Percentiles rank a stretch among this genome's conserved stretches.
These are phyloP conservation scores for Colletotrichum melonis DNA, from an alignment of 2,329 filamentous ascomycete species.

Conservation along the genomic window DNA sequence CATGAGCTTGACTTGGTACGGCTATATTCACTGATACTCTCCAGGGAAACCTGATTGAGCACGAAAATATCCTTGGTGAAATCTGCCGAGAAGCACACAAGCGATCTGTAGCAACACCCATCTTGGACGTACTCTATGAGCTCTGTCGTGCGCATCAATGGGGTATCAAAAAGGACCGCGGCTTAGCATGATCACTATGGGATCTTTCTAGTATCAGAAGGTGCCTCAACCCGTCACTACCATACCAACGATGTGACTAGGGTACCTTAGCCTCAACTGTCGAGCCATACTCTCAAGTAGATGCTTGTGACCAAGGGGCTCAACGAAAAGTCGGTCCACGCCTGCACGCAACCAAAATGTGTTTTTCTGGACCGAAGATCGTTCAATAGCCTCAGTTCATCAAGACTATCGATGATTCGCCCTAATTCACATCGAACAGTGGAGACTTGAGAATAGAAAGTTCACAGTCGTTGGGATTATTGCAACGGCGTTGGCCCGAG, in stretches of 20 bases:
- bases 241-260: too few species aligned
- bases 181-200: slow-evolving; percentile 33
- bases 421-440: too few species aligned
- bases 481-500: too few species aligned
- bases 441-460: too few species aligned
- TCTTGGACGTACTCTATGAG: slow-evolving; percentile 59
- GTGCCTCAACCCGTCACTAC: not conserved
- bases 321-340: too few species aligned
- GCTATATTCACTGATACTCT: not conserved
- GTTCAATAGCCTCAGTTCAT: too few species aligned
- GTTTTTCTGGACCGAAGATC: too few species aligned
- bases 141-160: slow-evolving; percentile 61
- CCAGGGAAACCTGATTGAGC: slow-evolving; percentile 49
- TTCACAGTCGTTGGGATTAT: too few species aligned
- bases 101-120: slow-evolving; percentile 60
- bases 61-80: slow-evolving; percentile 65
- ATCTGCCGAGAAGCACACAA: slow-evolving; percentile 58
- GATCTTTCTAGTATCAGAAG: not conserved
- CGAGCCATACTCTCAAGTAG: not conserved
- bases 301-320: not conserved
- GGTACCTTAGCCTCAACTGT: not conserved
- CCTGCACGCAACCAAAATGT: too few species aligned
- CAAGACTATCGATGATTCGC: too few species aligned
- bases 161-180: slow-evolving; percentile 56
- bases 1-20: too few species aligned